Percentiles rank a stretch among this genome's conserved stretches.
Evolutionary conservation across 306 rosid species (phyloP).

Genomic region (Rosa chinensis): DNA sequence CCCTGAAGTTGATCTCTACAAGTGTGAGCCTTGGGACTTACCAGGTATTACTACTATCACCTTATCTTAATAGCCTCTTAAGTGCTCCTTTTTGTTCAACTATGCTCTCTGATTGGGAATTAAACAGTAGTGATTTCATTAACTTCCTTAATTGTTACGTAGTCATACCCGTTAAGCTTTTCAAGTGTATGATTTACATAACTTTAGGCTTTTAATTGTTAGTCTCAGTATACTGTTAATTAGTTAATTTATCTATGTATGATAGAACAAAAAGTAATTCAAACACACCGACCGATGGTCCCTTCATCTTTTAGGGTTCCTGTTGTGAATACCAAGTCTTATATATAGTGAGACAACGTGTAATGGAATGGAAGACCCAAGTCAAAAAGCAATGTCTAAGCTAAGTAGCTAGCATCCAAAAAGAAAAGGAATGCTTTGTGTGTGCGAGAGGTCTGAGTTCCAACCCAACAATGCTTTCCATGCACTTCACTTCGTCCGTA

Average conservation of each 20-base stretch:
- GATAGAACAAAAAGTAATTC: slow-evolving; percentile 26
- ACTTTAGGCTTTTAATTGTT: slow-evolving; percentile 5
- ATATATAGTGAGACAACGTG: slow-evolving; percentile 25
- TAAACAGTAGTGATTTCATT: not conserved
- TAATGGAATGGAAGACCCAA: slow-evolving; percentile 34
- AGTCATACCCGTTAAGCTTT: slow-evolving; percentile 47
- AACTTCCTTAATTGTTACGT: not conserved
- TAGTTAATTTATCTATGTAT: too few species aligned
- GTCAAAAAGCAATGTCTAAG: slow-evolving; percentile 45
- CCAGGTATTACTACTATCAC: slow-evolving; percentile 51
- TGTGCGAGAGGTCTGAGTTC: slow-evolving; percentile 29
- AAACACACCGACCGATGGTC: slow-evolving; percentile 32
- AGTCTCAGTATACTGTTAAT: not conserved
- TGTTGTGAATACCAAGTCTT: slow-evolving; percentile 45
- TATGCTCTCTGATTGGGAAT: not conserved
- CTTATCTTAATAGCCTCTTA: not conserved
- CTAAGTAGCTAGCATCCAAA: slow-evolving; percentile 2
- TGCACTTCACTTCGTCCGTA: slow-evolving; percentile 15
- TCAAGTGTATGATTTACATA: not conserved
- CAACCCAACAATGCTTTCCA: slow-evolving; percentile 27
- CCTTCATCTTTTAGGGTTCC: slow-evolving; percentile 43
- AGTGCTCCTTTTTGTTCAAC: slow-evolving; percentile 27
- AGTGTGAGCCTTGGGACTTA: slow-evolving; percentile 96
- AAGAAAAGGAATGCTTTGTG: slow-evolving; percentile 39
- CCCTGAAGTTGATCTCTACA: slow-evolving; percentile 96